Conservation (phyloP, 2,329 filamentous ascomycete species). For the Cadophora gregata region DNA sequence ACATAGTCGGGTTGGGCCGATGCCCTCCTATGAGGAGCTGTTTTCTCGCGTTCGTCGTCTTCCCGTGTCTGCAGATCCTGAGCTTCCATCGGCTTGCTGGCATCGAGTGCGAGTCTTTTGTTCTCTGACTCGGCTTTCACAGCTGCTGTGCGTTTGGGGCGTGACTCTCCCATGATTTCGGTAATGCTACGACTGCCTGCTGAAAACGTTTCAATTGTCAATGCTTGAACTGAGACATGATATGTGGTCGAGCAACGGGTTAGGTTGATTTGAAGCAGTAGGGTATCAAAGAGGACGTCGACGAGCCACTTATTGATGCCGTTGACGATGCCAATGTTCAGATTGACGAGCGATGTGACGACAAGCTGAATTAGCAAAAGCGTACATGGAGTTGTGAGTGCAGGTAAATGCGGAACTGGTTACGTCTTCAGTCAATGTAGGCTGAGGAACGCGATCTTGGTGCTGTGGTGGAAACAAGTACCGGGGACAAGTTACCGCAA, state of each 20-base stretch:
- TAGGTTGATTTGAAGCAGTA: not conserved
- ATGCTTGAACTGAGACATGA: not conserved
- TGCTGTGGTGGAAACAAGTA: not conserved
- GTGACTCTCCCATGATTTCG: not conserved
- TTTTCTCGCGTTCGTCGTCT: not conserved
- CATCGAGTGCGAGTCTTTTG: slow-evolving; percentile 7
- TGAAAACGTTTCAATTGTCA: not conserved
- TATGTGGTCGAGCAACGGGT: not conserved
- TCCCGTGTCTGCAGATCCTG: slow-evolving; percentile 2
- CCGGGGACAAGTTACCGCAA: not conserved
- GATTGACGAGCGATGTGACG: not conserved
- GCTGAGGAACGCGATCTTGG: not conserved
- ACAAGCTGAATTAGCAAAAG: not conserved
- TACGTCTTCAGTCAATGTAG: not conserved
- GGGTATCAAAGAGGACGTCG: not conserved
- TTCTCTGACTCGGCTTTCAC: slow-evolving; percentile 7
- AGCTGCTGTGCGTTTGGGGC: slow-evolving; percentile 13
- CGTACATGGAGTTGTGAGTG: not conserved
- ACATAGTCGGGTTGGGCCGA: not conserved
- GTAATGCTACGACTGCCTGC: not conserved
- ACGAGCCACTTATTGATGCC: not conserved
- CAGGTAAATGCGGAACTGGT: not conserved
- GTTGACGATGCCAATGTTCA: not conserved
- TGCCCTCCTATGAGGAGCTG: not conserved
- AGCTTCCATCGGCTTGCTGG: slow-evolving; percentile 2